A percentile compares a stretch with the other conserved stretches of the same genome.
phyloP scores from a whole-genome alignment of 116 monocot genomes.

The Dioscorea cayenensis region DNA sequence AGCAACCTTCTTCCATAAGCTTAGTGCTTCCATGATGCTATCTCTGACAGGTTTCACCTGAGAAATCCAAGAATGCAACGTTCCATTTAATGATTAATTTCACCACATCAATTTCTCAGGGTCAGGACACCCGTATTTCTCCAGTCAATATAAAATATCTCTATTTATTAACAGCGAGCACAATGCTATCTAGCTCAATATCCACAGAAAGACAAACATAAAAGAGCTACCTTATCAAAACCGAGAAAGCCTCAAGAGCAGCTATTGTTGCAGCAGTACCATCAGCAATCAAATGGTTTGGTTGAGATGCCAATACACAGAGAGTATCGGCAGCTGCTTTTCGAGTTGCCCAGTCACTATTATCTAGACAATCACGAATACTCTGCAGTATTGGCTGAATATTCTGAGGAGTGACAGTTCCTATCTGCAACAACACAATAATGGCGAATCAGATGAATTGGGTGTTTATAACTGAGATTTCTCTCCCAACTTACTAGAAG shows the following conservation, averaged over 20 bases:
- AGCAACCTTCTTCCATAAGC: slow-evolving; percentile 63
- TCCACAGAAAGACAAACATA: background rate
- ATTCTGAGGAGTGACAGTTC: slow-evolving; percentile 71
- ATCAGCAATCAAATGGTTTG: slow-evolving; percentile 64
- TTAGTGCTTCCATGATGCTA: slow-evolving; percentile 69
- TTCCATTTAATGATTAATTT: background rate
- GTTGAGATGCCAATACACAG: slow-evolving; percentile 52
- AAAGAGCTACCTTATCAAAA: slow-evolving; percentile 84
- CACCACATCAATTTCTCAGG: background rate
- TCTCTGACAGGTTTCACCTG: slow-evolving; percentile 96
- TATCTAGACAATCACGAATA: slow-evolving; percentile 85
- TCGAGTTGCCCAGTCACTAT: slow-evolving; percentile 86
- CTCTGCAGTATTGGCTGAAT: slow-evolving; percentile 71
- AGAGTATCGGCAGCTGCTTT: slow-evolving; percentile 95
- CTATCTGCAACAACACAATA: slow-evolving; percentile 43
- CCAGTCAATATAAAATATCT: background rate
- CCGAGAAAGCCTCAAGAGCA: slow-evolving; percentile 87
- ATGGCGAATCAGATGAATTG: background rate
- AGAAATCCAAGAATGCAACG: background rate
- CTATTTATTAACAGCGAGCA: background rate
- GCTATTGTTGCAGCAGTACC: slow-evolving; percentile 52
- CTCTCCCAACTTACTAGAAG: too few species aligned
- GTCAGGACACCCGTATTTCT: background rate
- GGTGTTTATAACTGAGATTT: too few species aligned
- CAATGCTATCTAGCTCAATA: background rate